Conservation (phyloP, 805 yeast species). For the Cyberlindnera xishuangbannaensis region DNA sequence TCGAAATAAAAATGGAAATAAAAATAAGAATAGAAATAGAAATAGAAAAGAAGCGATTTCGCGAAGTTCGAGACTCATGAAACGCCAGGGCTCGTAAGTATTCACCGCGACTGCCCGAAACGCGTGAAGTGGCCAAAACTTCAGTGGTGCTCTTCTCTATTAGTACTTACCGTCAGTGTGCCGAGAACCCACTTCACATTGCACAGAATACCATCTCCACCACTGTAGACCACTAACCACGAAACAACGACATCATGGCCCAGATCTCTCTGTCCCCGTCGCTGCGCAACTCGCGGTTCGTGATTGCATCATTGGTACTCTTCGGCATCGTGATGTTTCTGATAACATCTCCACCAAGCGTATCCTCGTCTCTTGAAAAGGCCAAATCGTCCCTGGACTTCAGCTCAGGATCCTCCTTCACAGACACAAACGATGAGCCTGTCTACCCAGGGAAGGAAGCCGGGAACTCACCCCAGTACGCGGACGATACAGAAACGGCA, state of each 20-base stretch:
- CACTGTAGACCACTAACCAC: not conserved
- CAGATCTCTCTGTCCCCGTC: conserved; percentile 8
- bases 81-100: no score
- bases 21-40: no score
- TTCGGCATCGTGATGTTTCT: conserved; percentile 46
- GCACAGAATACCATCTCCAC: no score
- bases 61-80: no score
- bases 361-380: conserved; percentile 29
- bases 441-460: conserved; percentile 11
- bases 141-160: no score
- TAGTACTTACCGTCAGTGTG: no score
- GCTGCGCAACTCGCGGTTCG: conserved; percentile 46
- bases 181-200: no score
- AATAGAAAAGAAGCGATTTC: no score
- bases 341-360: conserved; percentile 37
- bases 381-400: conserved; percentile 17
- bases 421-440: conserved; percentile 3
- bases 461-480: conserved; percentile 23
- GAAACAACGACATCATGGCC: conserved; percentile 1
- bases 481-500: conserved; percentile 20
- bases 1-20: no score
- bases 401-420: conserved; percentile 2
- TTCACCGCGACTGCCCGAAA: no score
- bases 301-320: conserved; percentile 45
- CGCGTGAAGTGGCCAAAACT: no score